Base-by-base conservation (phyloP, 305 asterid genomes). In the Petunia hybrid region DNA sequence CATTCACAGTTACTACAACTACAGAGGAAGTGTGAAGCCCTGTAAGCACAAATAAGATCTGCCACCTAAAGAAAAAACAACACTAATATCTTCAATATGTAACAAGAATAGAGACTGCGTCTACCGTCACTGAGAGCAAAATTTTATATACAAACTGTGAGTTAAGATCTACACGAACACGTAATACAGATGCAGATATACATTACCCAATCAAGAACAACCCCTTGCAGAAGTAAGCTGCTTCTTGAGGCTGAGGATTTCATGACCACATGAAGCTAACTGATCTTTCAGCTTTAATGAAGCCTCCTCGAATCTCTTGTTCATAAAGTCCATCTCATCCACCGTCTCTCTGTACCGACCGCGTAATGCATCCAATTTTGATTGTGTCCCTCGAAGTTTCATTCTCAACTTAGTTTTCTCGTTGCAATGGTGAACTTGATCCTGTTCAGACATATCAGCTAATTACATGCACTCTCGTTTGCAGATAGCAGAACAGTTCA, bases 301-400 rank as follows among this genome's bases (percentile, higher is more conserved):
- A 74, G 92, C 96, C 75, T 80, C 91, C 77, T 82, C 91, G 10
- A 66, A 94, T 83, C 80, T 90, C 70, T 64, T 80, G 79, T 92
- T 82, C 95, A 92, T 92, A 69, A 65, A 71, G 7, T 88, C 92
- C 78, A 82, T 73, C 85, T 91, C 97, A 14, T 88, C 89, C 56
- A 81, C 80, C 5, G 76, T 62, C 63, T 90, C 93, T 55, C 65
- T 79, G 82, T 91, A 86, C 77, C 92, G 87, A 14, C 81, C 69
- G 0, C 94, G 89, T 78, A 84, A 86, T 48, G 85, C 66, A 77
- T 91, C 97, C 83, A 94, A 86, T 83, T 91, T 94, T 22, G 86
- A 70, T 79, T 92, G 97, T 74, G 92, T 77, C 61, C 92, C 90
- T n/a, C 83, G 84, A 39, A 91, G 95, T 81, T 89, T 89, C 98